Evolutionary conservation across 2,329 filamentous ascomycete genomes (phyloP).

Genomic region (Pleoardoris graminearum): DNA sequence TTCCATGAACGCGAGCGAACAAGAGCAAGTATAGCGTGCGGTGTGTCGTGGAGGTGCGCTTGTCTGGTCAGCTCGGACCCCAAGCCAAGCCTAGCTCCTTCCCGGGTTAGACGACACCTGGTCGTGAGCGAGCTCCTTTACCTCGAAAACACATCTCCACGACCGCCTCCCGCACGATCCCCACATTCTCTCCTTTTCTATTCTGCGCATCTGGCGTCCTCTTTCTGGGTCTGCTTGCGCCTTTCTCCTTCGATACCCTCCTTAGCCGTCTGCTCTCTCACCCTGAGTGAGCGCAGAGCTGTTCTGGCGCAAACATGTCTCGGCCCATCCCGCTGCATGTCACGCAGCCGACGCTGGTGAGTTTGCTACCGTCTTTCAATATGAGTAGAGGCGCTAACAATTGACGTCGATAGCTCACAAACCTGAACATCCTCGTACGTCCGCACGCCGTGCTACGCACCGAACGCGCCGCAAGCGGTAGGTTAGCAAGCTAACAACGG

Average conservation of each 20-base stretch:
- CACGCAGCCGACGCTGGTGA: conserved; percentile 82
- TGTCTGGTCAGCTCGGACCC: not conserved
- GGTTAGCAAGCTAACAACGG: conserved; percentile 34
- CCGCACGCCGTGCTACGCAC: conserved; percentile 16
- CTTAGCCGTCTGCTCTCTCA: conserved; percentile 34
- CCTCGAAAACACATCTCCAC: conserved; percentile 28
- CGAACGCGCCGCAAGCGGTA: conserved; percentile 16
- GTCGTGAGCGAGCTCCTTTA: conserved; percentile 16
- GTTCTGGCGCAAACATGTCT: conserved; percentile 57
- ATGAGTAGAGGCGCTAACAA: conserved; percentile 33
- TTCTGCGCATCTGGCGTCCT: conserved; percentile 44
- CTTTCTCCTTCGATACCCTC: conserved; percentile 40
- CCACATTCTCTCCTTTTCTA: conserved; percentile 43
- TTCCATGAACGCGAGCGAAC: not conserved
- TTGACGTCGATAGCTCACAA: conserved; percentile 46
- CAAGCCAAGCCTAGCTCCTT: conserved; percentile 10
- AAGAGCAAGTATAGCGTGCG: not conserved
- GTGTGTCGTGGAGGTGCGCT: not conserved
- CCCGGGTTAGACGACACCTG: conserved; percentile 10
- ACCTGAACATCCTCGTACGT: conserved; percentile 55
- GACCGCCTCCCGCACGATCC: conserved; percentile 26
- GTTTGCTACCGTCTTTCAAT: conserved; percentile 18
- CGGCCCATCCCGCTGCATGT: conserved; percentile 81
- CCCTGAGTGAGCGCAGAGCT: conserved; percentile 45
- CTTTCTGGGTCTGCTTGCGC: conserved; percentile 43